Evolutionary conservation across 345 rosid species (phyloP).

Genomic region (Combretum micranthum): DNA sequence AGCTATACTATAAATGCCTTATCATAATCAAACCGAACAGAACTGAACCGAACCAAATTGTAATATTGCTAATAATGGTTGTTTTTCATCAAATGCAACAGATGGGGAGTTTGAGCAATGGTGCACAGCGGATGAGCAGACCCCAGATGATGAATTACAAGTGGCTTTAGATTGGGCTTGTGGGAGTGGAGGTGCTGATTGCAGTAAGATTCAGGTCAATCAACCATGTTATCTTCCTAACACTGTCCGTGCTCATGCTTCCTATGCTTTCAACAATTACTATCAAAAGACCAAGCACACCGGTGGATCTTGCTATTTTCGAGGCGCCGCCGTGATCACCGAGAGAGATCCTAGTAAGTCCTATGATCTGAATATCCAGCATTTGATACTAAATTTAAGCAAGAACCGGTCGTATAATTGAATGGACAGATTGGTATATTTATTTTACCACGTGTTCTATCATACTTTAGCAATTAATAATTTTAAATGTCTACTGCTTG

Average conservation of each 20-base stretch:
- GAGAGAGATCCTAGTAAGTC: constrained; percentile 72
- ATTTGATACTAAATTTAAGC: neutral
- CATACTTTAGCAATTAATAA: too few species aligned
- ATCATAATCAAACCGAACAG: too few species aligned
- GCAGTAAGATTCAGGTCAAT: constrained; percentile 44
- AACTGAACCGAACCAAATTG: neutral
- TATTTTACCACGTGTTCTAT: too few species aligned
- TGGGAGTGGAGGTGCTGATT: constrained; percentile 53
- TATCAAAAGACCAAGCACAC: constrained; percentile 52
- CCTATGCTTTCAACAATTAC: constrained; percentile 73
- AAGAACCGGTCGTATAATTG: neutral
- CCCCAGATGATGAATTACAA: constrained; percentile 58
- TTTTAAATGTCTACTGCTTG: too few species aligned
- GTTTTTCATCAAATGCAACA: neutral
- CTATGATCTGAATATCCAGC: neutral
- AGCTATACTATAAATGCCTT: too few species aligned
- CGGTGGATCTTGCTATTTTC: constrained; percentile 80
- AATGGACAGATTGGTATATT: too few species aligned
- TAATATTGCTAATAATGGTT: neutral
- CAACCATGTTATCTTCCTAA: constrained; percentile 66
- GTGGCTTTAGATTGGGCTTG: constrained; percentile 72
- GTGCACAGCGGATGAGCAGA: constrained; percentile 77
- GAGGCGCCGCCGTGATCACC: constrained; percentile 64
- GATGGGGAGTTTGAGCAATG: constrained; percentile 62
- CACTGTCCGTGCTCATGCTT: constrained; percentile 61